phyloP scores from a whole-genome alignment of 805 yeast species.

The Candida verbasci region DNA sequence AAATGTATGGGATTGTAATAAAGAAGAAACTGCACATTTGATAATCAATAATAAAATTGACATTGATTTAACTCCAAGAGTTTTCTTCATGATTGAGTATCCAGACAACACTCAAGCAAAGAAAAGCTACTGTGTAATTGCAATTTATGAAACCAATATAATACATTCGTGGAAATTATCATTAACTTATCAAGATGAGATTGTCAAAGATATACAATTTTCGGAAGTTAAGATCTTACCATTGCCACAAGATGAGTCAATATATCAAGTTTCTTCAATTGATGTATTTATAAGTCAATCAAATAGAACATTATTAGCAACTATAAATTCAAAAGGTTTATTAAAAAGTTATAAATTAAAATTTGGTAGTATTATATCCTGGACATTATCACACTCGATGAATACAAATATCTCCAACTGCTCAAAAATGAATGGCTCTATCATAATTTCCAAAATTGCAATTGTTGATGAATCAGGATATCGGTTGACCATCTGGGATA shows the following conservation, averaged over 20 bases:
- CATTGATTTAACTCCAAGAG: slow-evolving; percentile 13
- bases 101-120: slow-evolving; percentile 2
- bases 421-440: slow-evolving; percentile 63
- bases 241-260: slow-evolving; percentile 33
- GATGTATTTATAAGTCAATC: slow-evolving; percentile 18
- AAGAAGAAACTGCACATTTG: slow-evolving; percentile 27
- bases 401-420: slow-evolving; percentile 54
- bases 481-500: slow-evolving; percentile 74
- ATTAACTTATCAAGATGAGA: slow-evolving; percentile 10
- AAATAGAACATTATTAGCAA: slow-evolving; percentile 42
- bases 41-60: slow-evolving; percentile 11
- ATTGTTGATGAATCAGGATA: slow-evolving; percentile 54
- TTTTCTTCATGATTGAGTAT: slow-evolving; percentile 18
- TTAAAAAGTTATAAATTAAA: slow-evolving; percentile 13
- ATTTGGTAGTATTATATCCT: slow-evolving; percentile 35
- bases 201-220: slow-evolving; percentile 13
- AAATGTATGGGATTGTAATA: slow-evolving; percentile 60
- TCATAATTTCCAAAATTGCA: slow-evolving; percentile 65
- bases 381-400: slow-evolving; percentile 51
- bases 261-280: slow-evolving; percentile 49
- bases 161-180: slow-evolving; percentile 41
- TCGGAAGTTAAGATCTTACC: slow-evolving; percentile 29
- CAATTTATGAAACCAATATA: slow-evolving; percentile 39
- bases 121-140: slow-evolving; percentile 39
- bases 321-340: slow-evolving; percentile 44